Conservation (phyloP, 2,329 filamentous ascomycete genomes). For the Colletotrichum sublineola region DNA sequence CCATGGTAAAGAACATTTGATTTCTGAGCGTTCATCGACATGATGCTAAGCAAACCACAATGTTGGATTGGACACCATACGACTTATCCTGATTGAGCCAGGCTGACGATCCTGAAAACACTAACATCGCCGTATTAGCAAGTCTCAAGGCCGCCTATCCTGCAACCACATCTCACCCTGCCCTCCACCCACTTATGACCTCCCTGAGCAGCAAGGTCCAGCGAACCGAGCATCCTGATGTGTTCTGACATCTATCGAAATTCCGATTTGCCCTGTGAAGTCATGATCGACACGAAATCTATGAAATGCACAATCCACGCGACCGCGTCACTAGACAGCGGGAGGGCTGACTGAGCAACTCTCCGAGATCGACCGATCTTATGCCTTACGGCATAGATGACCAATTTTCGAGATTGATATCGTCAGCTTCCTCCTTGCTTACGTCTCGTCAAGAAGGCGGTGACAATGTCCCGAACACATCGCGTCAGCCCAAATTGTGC, state of each 20-base stretch:
- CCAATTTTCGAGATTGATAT: neutral
- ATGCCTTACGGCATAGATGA: neutral
- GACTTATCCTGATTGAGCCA: neutral
- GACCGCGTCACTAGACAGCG: neutral
- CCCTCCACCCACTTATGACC: neutral
- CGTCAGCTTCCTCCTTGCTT: neutral
- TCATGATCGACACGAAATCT: neutral
- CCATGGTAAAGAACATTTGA: neutral
- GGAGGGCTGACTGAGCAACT: constrained; percentile 17
- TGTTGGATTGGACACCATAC: constrained; percentile 1
- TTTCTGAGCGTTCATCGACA: constrained; percentile 3
- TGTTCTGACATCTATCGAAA: neutral
- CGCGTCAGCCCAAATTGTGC: too few species aligned
- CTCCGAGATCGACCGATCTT: neutral
- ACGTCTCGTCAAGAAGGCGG: neutral
- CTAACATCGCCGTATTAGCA: neutral
- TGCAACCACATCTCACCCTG: constrained; percentile 5
- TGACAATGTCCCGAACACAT: too few species aligned
- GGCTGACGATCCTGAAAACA: neutral
- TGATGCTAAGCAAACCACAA: neutral
- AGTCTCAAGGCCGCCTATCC: neutral
- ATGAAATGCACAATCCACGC: constrained; percentile 1
- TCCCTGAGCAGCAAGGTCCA: neutral
- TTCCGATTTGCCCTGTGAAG: constrained; percentile 8
- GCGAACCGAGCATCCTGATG: neutral